Evolutionary conservation across 768 basidiomycete species (phyloP), one percentile per base, ranked within the genome.

Genomic region (Mycena rosella): DNA sequence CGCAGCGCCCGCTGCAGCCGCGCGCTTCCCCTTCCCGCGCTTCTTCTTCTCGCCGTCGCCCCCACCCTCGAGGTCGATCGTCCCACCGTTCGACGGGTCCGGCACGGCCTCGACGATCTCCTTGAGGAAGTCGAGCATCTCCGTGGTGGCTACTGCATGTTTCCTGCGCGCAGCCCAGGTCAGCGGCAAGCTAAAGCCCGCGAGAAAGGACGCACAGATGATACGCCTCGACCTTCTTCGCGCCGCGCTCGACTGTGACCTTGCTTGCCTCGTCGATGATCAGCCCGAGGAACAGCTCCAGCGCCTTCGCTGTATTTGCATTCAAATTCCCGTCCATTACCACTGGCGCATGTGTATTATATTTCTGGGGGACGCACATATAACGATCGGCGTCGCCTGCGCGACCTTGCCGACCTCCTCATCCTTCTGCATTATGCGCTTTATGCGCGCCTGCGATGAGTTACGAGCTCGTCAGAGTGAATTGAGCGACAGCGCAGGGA

Each of bases 391-490:
- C 5, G 96, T 97, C 29, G 95, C 96, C 77, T 96, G 95, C 3
- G 97, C 96, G 34, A 99, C 95, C 78, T 99, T 99, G 64, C 97
- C 97, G 22, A 99, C 97, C 76, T 99, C 97, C 76, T 99, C 97
- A 76, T 99, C 97, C 77, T 96, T 96, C 83, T 99, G 97, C 95
- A 99, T 99, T 62, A 98, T 98, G 83, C 95, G 94, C 87, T 98
- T 99, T 83, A 99, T 99, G 49, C 97, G 91, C 5, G 97, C 96
- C 96, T 97, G 71, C 22, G 24, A 36, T 26, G 51, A n/a, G n/a
- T n/a, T n/a, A n/a, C n/a, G n/a, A n/a, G n/a, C n/a, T 34, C 17
- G 65, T 60, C 45, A 54, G 27, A 36, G 20, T 58, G 22, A 4
- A 32, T 55, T 26, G 63, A 48, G 55, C 36, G 17, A 52, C 24